Evolutionary conservation across 2,329 filamentous ascomycete species (phyloP).

Genomic region (Hirsutella rhossiliensis): DNA sequence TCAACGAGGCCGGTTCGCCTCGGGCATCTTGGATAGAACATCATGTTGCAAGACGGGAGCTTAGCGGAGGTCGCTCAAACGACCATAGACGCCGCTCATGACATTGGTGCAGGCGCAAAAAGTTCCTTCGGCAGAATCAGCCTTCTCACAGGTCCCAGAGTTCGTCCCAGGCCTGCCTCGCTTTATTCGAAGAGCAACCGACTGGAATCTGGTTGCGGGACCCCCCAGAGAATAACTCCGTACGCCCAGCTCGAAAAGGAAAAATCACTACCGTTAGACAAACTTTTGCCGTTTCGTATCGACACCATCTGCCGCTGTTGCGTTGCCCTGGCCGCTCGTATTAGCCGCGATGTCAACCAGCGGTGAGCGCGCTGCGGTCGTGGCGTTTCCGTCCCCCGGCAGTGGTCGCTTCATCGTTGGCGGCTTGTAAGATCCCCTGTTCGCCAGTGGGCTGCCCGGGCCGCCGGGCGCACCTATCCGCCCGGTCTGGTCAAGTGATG

Average conservation of each 20-base stretch:
- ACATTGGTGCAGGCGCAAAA: background rate
- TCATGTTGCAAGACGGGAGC: background rate
- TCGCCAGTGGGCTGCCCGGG: constrained; percentile 42
- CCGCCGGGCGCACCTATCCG: constrained; percentile 47
- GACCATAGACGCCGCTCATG: background rate
- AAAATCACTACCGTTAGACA: constrained; percentile 12
- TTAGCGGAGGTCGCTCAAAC: background rate
- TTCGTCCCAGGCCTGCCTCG: background rate
- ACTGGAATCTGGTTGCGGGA: background rate
- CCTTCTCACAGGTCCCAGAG: background rate
- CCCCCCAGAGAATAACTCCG: background rate
- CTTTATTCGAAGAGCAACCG: background rate
- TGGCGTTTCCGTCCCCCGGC: constrained; percentile 13
- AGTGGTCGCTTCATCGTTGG: constrained; percentile 44
- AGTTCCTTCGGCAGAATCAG: background rate
- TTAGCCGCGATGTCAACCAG: constrained; percentile 41
- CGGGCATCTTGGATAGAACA: background rate
- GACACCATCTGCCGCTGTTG: constrained; percentile 12
- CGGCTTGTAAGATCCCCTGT: constrained; percentile 46
- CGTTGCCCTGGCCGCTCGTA: constrained; percentile 11
- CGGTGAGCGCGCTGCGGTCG: constrained; percentile 24
- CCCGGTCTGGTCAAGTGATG: constrained; percentile 39
- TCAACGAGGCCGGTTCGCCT: background rate
- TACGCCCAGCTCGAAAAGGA: constrained; percentile 1
- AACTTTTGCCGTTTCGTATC: constrained; percentile 43